Evolutionary conservation across 768 basidiomycete species (phyloP), one percentile per base, ranked within the genome.

Genomic region (Cystoderma amianthinum): DNA sequence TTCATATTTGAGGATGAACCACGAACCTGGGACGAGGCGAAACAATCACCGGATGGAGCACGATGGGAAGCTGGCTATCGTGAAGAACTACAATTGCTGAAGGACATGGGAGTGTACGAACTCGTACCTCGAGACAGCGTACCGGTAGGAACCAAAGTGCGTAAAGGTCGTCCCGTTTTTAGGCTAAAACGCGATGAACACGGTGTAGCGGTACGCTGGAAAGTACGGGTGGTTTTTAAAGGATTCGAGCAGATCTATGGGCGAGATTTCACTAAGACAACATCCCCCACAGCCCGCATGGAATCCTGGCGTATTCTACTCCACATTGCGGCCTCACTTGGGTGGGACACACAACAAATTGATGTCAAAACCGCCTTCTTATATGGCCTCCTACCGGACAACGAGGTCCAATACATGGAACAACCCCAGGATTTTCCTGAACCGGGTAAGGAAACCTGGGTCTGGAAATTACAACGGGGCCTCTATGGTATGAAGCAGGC

Each of bases 191-290:
- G 46, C 4, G 53, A 71, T 40, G 47, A 55, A 15, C 10, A 45
- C 1, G 67, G 67, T 0, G 38, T 46, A 1, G 38, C 62, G 0
- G 43, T 51, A 0, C 39, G 57, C 9, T 58, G 56, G 45, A 73
- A 73, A 45, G 64, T 61, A 0, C 54, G 62, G 0, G 57, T 64
- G 17, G 66, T 76, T 0, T 62, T 67, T 18, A 59, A 65, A 41
- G 71, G 74, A 0, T 69, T 57, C 48, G 48, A 65, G 17, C 68
- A 71, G 39, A 48, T 64, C 0, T 63, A 53, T 19, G 71, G 73
- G 0, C 44, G 54, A 5, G 71, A 76, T 38, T 76, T 63, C n/a
- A n/a, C n/a, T n/a, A n/a, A n/a, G n/a, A 70, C 68, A 0, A 67
- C 62, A 32, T 67, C 71, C 32, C 66, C 65, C 1, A 64, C 61